Conservation (phyloP, 2,329 filamentous ascomycete genomes). For the Trichophyton equinum region DNA sequence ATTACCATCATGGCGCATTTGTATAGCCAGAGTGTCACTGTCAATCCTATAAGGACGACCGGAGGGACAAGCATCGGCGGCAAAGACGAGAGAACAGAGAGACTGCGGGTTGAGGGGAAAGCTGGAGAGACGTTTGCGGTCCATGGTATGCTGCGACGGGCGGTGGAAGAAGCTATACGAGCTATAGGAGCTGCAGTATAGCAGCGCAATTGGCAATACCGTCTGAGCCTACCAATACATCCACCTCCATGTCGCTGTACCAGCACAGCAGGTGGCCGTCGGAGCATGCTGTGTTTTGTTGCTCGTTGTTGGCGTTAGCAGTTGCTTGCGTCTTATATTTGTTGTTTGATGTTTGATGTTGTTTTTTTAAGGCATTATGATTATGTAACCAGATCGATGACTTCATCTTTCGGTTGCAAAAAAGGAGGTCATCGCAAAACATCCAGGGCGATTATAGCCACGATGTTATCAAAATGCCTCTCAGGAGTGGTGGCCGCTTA, state of each 20-base stretch:
- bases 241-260: not conserved
- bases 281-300: not conserved
- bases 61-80: constrained; percentile 49
- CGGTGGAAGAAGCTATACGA: not conserved
- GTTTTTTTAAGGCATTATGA: not conserved
- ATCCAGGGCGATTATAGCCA: too few relatives aligned
- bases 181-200: not conserved
- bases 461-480: too few relatives aligned
- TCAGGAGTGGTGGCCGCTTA: too few relatives aligned
- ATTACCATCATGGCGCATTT: constrained; percentile 61
- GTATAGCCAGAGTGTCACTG: constrained; percentile 51
- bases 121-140: not conserved
- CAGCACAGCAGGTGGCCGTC: not conserved
- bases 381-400: too few relatives aligned
- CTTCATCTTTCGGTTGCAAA: too few relatives aligned
- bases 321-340: not conserved
- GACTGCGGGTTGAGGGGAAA: not conserved
- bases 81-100: constrained; percentile 17
- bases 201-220: not conserved
- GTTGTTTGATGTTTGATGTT: not conserved
- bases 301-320: not conserved
- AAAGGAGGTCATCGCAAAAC: too few relatives aligned
- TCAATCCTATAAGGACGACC: constrained; percentile 51
- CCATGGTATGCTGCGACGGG: not conserved
- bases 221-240: not conserved